Evolutionary conservation across 176 grass and related monocot genomes (phyloP).

Genomic region (Eleusine coracana): DNA sequence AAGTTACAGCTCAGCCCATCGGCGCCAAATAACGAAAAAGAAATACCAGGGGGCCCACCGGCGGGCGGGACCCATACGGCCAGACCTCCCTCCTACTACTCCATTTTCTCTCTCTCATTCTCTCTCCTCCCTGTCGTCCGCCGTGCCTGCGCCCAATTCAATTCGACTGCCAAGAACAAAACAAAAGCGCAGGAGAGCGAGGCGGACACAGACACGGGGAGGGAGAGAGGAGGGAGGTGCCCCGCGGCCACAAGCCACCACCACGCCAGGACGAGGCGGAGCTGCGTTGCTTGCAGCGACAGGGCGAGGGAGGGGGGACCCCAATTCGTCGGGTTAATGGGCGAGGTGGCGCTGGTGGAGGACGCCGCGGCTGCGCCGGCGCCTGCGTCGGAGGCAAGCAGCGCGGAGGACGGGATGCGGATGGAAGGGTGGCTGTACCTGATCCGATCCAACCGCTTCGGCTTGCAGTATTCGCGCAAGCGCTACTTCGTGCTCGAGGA

Average conservation of each 20-base stretch:
- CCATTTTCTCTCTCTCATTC: not conserved
- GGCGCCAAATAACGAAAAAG: not conserved
- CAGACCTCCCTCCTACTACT: not conserved
- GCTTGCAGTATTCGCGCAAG: constrained; percentile 83
- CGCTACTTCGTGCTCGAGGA: constrained; percentile 93
- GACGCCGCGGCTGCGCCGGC: not conserved
- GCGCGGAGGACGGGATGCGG: constrained; percentile 43
- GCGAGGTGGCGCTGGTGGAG: constrained; percentile 39
- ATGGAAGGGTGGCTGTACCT: constrained; percentile 95
- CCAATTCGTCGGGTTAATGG: constrained; percentile 24
- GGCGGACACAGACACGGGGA: not conserved
- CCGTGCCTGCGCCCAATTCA: constrained; percentile 42
- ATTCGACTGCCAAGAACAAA: constrained; percentile 46
- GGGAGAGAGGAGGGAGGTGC: not conserved
- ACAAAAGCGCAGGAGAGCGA: constrained; percentile 27
- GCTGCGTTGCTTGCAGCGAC: not conserved
- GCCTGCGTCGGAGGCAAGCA: not conserved
- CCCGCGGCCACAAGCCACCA: constrained; percentile 33
- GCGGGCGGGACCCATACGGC: not conserved
- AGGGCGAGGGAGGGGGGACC: not conserved
- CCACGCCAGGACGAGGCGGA: not conserved
- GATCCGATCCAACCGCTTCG: constrained; percentile 83
- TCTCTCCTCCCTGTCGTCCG: not conserved
- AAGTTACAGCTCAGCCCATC: constrained; percentile 52
- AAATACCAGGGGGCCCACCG: constrained; percentile 3